These are phyloP conservation scores for Elsinoe batatas DNA, from an alignment of 2,329 filamentous ascomycete species.

Conservation along the genomic window DNA sequence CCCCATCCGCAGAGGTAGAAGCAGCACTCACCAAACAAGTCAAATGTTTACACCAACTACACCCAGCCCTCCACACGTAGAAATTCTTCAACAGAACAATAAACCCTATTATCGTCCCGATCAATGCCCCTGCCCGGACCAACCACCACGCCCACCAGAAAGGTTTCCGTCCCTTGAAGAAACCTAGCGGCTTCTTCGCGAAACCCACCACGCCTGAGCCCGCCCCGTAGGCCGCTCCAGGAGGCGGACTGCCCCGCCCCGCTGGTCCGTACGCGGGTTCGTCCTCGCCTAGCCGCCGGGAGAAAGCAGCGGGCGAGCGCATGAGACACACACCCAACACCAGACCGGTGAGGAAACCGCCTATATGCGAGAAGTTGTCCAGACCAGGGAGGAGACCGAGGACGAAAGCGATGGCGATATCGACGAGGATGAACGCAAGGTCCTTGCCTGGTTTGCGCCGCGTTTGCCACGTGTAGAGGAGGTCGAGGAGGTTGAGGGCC, in stretches of 20 bases:
- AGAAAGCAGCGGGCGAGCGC: conserved; percentile 73
- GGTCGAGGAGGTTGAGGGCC: conserved; percentile 75
- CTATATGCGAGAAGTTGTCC: conserved; percentile 96
- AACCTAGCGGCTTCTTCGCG: conserved; percentile 48
- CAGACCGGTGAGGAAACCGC: conserved; percentile 87
- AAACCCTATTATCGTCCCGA: conserved; percentile 75
- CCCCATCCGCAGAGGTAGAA: background rate
- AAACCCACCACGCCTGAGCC: conserved; percentile 32
- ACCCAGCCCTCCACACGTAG: conserved; percentile 66
- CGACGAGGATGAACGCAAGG: conserved; percentile 74
- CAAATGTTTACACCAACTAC: conserved; percentile 89
- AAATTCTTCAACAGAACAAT: conserved; percentile 85
- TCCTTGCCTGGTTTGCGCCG: conserved; percentile 69
- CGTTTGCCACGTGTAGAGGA: conserved; percentile 85
- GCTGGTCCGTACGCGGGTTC: conserved; percentile 63
- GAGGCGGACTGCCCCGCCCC: conserved; percentile 29
- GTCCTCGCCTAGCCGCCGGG: conserved; percentile 61
- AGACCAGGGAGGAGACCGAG: conserved; percentile 83
- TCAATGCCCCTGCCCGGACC: conserved; percentile 64
- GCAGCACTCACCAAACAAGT: conserved; percentile 70
- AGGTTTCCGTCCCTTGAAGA: conserved; percentile 86
- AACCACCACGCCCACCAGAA: conserved; percentile 99
- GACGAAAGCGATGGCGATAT: conserved; percentile 82
- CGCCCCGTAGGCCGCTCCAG: background rate
- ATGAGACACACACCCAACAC: conserved; percentile 78